A percentile compares a stretch with the other conserved stretches of the same genome.
phyloP scores from a whole-genome alignment of 768 basidiomycete species.

The Sarcomyxa edulis region DNA sequence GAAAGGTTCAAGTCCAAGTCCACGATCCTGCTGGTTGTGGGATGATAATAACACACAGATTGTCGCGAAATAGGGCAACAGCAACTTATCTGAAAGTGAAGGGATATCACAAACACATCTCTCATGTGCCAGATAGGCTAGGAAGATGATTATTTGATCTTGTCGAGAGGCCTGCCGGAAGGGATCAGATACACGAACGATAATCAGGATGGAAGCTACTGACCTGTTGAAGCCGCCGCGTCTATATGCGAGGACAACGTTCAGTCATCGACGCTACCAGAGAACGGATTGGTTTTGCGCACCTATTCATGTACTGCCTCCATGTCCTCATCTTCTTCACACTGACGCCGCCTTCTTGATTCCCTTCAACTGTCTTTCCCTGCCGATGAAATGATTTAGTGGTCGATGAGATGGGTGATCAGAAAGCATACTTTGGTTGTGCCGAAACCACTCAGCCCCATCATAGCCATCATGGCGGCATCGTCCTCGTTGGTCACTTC shows the following conservation, averaged over 20 bases:
- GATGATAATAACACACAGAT: too few species aligned
- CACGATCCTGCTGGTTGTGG: too few species aligned
- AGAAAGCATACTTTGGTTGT: slow-evolving; percentile 68
- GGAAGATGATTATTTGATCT: slow-evolving; percentile 90
- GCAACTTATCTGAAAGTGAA: too few species aligned
- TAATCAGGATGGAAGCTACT: slow-evolving; percentile 8
- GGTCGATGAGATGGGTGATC: not conserved
- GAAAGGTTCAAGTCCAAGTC: too few species aligned
- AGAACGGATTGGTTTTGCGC: not conserved
- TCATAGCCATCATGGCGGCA: slow-evolving; percentile 80
- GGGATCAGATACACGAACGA: slow-evolving; percentile 13
- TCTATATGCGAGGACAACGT: too few species aligned
- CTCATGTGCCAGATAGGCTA: too few species aligned
- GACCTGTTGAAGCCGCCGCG: slow-evolving; percentile 85
- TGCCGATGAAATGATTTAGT: slow-evolving; percentile 19
- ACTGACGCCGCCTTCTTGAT: slow-evolving; percentile 65
- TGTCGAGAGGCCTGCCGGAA: slow-evolving; percentile 75
- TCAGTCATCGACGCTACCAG: slow-evolving; percentile 6
- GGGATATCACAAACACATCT: too few species aligned
- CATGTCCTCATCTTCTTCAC: slow-evolving; percentile 86
- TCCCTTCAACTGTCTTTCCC: slow-evolving; percentile 79
- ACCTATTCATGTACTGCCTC: slow-evolving; percentile 98
- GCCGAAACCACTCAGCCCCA: slow-evolving; percentile 88
- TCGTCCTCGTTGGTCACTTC: slow-evolving; percentile 64
- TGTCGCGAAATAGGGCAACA: too few species aligned